Evolutionary conservation across 2,329 filamentous ascomycete genomes (phyloP).

Genomic region (Neobulgaria alba): DNA sequence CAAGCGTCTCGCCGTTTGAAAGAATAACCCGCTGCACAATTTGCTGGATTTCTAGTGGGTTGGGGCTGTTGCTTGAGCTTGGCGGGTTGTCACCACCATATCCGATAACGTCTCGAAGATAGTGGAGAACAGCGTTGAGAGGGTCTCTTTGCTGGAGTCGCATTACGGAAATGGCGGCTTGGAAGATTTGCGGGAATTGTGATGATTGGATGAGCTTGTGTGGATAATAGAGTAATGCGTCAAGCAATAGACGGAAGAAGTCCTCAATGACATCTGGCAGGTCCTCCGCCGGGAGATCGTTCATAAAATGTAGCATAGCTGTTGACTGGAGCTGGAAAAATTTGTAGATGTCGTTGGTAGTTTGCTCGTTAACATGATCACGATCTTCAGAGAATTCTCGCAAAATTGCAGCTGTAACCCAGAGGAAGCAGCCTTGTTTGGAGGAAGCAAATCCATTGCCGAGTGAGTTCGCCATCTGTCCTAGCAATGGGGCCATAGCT

Average conservation of each 20-base stretch:
- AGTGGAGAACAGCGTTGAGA: slow-evolving; percentile 84
- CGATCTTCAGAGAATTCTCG: slow-evolving; percentile 90
- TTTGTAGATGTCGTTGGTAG: slow-evolving; percentile 78
- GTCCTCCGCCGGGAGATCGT: slow-evolving; percentile 60
- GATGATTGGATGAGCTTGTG: slow-evolving; percentile 71
- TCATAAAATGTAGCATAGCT: slow-evolving; percentile 82
- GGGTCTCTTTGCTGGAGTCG: slow-evolving; percentile 88
- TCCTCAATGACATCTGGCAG: slow-evolving; percentile 53
- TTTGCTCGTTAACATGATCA: slow-evolving; percentile 73
- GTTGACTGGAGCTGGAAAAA: slow-evolving; percentile 94
- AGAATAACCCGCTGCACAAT: slow-evolving; percentile 65
- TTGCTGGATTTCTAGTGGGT: slow-evolving; percentile 61
- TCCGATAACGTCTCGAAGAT: slow-evolving; percentile 80
- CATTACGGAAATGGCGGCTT: slow-evolving; percentile 78
- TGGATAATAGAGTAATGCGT: slow-evolving; percentile 89
- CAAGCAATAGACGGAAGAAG: slow-evolving; percentile 88
- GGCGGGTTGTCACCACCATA: slow-evolving; percentile 74
- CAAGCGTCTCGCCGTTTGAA: slow-evolving; percentile 65
- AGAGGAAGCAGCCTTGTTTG: slow-evolving; percentile 93
- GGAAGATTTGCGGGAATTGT: slow-evolving; percentile 74
- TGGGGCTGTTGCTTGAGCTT: slow-evolving; percentile 47
- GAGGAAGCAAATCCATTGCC: slow-evolving; percentile 78
- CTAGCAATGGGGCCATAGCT: slow-evolving; percentile 76
- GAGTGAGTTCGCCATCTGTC: slow-evolving; percentile 79
- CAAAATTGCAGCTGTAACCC: slow-evolving; percentile 91